Evolutionary conservation across 1,139 yeast species (phyloP).

Genomic region (Zhuliangozyma blackwelliae): DNA sequence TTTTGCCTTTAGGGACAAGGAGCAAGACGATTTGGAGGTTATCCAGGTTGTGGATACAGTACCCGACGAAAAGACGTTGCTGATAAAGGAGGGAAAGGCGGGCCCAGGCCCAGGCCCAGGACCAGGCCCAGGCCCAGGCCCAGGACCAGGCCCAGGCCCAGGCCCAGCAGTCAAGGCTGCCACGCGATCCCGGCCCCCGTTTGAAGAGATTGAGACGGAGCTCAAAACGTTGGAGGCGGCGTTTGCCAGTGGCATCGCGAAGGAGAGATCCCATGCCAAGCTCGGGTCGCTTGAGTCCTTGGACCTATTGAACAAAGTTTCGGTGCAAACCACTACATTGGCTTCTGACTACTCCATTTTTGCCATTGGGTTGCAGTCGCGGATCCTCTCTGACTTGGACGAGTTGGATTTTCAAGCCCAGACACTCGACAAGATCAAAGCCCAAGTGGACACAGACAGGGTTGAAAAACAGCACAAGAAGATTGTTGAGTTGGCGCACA

Average conservation of each 20-base stretch:
- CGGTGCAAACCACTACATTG: conserved; percentile 14
- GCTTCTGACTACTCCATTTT: conserved; percentile 17
- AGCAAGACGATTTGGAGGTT: conserved; percentile 12
- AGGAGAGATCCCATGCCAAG: no score
- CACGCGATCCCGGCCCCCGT: no score
- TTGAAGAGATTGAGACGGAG: conserved; percentile 55
- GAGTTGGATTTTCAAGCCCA: conserved; percentile 22
- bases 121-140: no score
- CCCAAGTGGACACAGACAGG: conserved; percentile 2
- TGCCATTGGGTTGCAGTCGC: conserved; percentile 20
- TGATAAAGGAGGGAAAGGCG: no score
- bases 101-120: no score
- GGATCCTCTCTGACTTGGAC: conserved; percentile 18
- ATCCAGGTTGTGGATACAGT: conserved; percentile 7
- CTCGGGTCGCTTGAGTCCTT: conserved; percentile 10
- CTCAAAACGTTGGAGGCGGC: conserved; percentile 1
- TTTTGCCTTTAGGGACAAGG: conserved; percentile 10
- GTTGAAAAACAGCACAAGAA: conserved; percentile 10
- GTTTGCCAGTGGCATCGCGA: background rate
- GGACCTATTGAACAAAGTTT: conserved; percentile 17
- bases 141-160: no score
- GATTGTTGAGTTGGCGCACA: conserved; percentile 13
- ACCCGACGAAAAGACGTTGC: no score
- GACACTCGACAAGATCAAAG: conserved; percentile 5
- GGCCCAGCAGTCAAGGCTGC: no score